Conservation (phyloP, 441 rosid genomes). For the Erodium moschatum region DNA sequence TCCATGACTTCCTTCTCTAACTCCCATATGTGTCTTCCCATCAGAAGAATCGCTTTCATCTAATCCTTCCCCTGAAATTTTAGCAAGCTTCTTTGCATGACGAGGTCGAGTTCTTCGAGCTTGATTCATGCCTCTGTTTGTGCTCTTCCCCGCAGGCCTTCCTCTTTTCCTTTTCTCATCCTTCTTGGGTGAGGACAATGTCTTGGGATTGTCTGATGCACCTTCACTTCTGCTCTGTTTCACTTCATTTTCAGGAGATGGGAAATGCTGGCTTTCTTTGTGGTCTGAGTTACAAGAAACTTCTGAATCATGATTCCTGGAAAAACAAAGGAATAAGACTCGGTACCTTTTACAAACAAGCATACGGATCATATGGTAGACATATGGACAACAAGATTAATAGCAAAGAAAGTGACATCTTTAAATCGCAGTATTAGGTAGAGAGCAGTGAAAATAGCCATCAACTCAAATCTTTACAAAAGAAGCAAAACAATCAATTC, state of each 20-base stretch:
- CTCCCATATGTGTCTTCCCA: slow-evolving; percentile 23
- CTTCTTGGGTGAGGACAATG: slow-evolving; percentile 24
- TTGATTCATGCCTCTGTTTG: slow-evolving; percentile 31
- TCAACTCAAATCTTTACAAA: not conserved
- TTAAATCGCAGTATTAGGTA: not conserved
- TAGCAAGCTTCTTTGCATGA: slow-evolving; percentile 43
- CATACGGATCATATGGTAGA: not conserved
- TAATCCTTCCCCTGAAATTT: slow-evolving; percentile 40
- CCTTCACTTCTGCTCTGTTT: slow-evolving; percentile 16
- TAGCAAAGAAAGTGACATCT: not conserved
- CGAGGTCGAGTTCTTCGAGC: slow-evolving; percentile 38
- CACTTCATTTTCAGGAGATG: slow-evolving; percentile 16
- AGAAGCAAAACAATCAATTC: not conserved
- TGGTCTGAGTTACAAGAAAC: slow-evolving; percentile 18
- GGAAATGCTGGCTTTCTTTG: slow-evolving; percentile 20
- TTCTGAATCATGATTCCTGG: slow-evolving; percentile 38
- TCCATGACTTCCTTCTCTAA: slow-evolving; percentile 19
- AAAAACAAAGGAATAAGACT: slow-evolving; percentile 13
- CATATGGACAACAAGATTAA: not conserved
- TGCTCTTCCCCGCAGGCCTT: slow-evolving; percentile 33
- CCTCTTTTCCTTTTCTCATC: slow-evolving; percentile 43
- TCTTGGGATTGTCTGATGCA: slow-evolving; percentile 15
- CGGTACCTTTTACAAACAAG: not conserved
- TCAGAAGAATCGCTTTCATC: slow-evolving; percentile 40
- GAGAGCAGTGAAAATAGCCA: not conserved